Evolutionary conservation across 106 monocot genomes (phyloP).

Genomic region (Dendrobium nobile): DNA sequence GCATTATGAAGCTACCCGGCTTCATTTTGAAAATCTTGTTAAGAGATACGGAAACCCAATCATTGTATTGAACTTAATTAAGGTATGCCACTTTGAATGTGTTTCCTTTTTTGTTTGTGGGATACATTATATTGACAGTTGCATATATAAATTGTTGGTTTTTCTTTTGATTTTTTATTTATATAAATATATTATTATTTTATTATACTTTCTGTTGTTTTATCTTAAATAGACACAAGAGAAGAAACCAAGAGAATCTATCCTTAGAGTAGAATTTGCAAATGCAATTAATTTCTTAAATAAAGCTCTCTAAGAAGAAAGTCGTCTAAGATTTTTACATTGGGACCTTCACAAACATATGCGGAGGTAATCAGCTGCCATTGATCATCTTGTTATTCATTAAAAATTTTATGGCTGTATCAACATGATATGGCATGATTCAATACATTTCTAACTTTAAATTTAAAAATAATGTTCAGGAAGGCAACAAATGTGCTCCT

Average conservation of each 20-base stretch:
- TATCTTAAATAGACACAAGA: conserved; percentile 42
- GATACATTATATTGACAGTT: background rate
- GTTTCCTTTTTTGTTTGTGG: background rate
- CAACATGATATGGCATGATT: background rate
- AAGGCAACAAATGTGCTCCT: conserved; percentile 59
- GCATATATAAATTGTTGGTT: background rate
- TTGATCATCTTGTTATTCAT: background rate
- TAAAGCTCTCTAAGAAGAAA: conserved; percentile 47
- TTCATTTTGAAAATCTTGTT: conserved; percentile 91
- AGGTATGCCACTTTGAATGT: conserved; percentile 31
- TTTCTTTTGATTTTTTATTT: background rate
- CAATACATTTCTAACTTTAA: conserved; percentile 2
- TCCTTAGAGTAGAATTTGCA: conserved; percentile 68
- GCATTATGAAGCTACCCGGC: conserved; percentile 82
- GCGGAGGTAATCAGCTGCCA: conserved; percentile 33
- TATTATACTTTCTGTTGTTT: background rate
- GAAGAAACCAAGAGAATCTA: conserved; percentile 80
- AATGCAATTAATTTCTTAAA: conserved; percentile 70
- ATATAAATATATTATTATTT: background rate
- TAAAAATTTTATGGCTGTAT: background rate
- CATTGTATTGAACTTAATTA: conserved; percentile 75
- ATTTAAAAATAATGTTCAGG: conserved; percentile 22
- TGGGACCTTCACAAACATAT: conserved; percentile 70
- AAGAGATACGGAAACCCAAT: conserved; percentile 83
- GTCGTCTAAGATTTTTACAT: conserved; percentile 52